Conservation (phyloP, 2,329 filamentous ascomycete genomes). For the Arthrinium phaeospermum region DNA sequence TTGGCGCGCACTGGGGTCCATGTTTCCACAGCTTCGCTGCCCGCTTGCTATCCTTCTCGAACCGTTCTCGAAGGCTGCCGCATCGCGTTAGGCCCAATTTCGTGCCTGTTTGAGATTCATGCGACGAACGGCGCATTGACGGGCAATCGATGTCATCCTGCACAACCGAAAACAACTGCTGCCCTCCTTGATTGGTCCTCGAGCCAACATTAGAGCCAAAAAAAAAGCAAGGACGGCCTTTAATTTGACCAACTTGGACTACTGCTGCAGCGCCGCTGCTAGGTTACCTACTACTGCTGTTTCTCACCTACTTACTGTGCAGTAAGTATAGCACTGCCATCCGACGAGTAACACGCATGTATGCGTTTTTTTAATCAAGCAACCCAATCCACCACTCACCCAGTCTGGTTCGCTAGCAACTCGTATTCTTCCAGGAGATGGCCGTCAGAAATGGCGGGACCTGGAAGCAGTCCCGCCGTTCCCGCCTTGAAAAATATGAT, state of each 20-base stretch:
- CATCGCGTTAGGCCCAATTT: conserved; percentile 25
- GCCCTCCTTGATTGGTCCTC: conserved; percentile 8
- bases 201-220: conserved; percentile 25
- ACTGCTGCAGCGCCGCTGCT: neutral
- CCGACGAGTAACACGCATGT: too few relatives aligned
- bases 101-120: conserved; percentile 24
- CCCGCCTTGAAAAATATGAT: conserved; percentile 11
- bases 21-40: conserved; percentile 9
- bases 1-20: neutral
- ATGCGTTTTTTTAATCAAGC: neutral
- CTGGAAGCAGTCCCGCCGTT: conserved; percentile 10
- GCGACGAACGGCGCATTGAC: conserved; percentile 10
- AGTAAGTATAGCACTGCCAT: neutral
- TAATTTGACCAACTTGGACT: conserved; percentile 6
- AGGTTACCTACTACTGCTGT: neutral
- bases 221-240: conserved; percentile 17
- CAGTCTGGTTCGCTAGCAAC: conserved; percentile 3
- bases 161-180: conserved; percentile 18
- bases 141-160: conserved; percentile 18
- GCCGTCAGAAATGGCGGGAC: conserved; percentile 1
- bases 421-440: conserved; percentile 15
- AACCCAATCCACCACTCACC: neutral
- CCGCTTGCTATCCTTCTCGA: conserved; percentile 24
- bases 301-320: neutral
- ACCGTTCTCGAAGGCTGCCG: conserved; percentile 25